These are phyloP conservation scores for Nigrospora sphaerica DNA, from an alignment of 2,329 filamentous ascomycete genomes.

Conservation along the genomic window DNA sequence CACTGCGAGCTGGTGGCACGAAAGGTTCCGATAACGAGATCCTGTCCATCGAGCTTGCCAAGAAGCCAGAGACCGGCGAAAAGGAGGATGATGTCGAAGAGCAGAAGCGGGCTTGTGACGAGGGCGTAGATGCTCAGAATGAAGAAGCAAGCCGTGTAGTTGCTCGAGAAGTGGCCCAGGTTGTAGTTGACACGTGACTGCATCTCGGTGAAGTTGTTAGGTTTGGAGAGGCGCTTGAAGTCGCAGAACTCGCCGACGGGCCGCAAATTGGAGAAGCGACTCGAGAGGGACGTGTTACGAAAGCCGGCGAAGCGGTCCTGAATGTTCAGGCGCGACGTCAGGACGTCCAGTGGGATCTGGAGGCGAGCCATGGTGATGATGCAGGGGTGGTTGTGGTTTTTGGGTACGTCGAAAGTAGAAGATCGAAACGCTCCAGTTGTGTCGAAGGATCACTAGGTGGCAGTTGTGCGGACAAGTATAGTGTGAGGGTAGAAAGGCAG, in stretches of 20 bases:
- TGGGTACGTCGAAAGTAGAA: too few species aligned
- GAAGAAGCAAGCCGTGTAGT: constrained; percentile 88
- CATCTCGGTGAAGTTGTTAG: constrained; percentile 80
- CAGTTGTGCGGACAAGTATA: too few species aligned
- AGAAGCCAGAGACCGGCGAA: constrained; percentile 85
- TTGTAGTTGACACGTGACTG: constrained; percentile 97
- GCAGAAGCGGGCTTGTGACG: constrained; percentile 75
- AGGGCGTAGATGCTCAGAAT: constrained; percentile 96
- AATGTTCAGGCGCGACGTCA: constrained; percentile 87
- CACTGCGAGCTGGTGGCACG: constrained; percentile 86
- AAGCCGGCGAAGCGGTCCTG: constrained; percentile 78
- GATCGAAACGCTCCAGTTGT: too few species aligned
- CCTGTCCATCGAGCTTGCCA: constrained; percentile 79
- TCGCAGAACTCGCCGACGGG: constrained; percentile 93
- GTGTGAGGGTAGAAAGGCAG: too few species aligned
- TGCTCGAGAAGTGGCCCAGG: constrained; percentile 93
- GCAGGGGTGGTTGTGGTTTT: too few species aligned
- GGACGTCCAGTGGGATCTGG: constrained; percentile 83
- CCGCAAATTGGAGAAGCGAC: constrained; percentile 86
- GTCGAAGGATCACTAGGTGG: too few species aligned
- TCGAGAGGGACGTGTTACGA: constrained; percentile 68
- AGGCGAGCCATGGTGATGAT: constrained; percentile 66
- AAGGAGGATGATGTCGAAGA: constrained; percentile 90
- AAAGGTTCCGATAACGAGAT: constrained; percentile 78
- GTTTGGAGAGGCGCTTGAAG: constrained; percentile 92